Percentiles rank a stretch among this genome's conserved stretches.
Conservation (phyloP, 768 basidiomycete genomes). For the Leccinum disarticulatum region DNA sequence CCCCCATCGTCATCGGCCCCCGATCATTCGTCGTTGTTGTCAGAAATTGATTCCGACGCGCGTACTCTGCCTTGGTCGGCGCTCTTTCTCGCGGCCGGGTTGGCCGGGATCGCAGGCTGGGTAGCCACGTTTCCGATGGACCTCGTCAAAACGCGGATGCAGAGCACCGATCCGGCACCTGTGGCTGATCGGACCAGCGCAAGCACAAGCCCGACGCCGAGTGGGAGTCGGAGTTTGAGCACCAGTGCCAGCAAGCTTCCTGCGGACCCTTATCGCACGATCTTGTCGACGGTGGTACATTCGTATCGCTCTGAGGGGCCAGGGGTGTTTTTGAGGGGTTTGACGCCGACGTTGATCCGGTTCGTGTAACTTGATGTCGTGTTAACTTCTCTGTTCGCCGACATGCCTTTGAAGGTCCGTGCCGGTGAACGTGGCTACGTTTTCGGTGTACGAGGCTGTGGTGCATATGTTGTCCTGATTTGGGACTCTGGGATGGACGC, state of each 20-base stretch:
- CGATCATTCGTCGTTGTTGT: slow-evolving; percentile 38
- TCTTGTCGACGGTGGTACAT: slow-evolving; percentile 53
- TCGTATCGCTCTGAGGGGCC: slow-evolving; percentile 66
- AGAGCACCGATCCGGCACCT: slow-evolving; percentile 42
- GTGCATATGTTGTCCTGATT: slow-evolving; percentile 38
- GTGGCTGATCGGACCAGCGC: neutral
- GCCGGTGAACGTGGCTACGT: slow-evolving; percentile 85
- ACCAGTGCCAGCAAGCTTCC: neutral
- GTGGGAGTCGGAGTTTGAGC: neutral
- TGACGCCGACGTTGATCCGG: slow-evolving; percentile 81
- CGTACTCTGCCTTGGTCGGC: slow-evolving; percentile 48
- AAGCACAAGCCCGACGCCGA: neutral
- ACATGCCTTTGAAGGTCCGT: slow-evolving; percentile 52
- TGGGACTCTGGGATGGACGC: neutral
- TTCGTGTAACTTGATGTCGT: slow-evolving; percentile 23
- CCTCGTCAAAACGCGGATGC: slow-evolving; percentile 87
- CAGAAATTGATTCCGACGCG: slow-evolving; percentile 41
- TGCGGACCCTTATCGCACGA: slow-evolving; percentile 57
- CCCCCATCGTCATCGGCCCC: slow-evolving; percentile 13
- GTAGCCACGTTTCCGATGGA: slow-evolving; percentile 83
- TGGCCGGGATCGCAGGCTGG: slow-evolving; percentile 81
- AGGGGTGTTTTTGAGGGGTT: slow-evolving; percentile 71
- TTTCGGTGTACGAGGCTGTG: slow-evolving; percentile 67
- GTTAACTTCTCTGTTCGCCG: neutral
- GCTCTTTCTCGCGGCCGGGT: slow-evolving; percentile 69